A percentile compares a stretch with the other conserved stretches of the same genome.
phyloP scores from a whole-genome alignment of 2,329 filamentous ascomycete species.

The Colletotrichum tanaceti region DNA sequence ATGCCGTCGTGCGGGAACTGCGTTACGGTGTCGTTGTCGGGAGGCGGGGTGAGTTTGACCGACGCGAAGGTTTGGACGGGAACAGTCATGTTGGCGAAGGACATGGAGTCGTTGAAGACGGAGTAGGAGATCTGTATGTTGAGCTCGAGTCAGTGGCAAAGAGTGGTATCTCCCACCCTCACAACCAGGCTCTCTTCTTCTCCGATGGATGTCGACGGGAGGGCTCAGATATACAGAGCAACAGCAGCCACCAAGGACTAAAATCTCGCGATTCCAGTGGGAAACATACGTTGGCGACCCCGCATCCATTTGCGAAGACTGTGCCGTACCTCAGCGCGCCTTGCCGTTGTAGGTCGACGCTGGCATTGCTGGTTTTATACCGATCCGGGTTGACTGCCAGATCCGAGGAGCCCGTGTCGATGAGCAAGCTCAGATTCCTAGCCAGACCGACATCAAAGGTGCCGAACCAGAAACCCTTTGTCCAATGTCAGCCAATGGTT shows the following conservation, averaged over 20 bases:
- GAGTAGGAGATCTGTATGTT: not conserved
- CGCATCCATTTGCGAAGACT: not conserved
- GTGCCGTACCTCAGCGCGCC: not conserved
- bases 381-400: not conserved
- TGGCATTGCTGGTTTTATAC: not conserved
- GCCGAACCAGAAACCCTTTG: constrained; percentile 1
- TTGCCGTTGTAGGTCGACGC: not conserved
- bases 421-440: not conserved
- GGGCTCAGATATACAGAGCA: not conserved
- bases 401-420: constrained; percentile 1
- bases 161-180: too few relatives aligned
- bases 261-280: not conserved
- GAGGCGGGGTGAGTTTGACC: not conserved
- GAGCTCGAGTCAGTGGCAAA: not conserved
- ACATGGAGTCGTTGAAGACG: not conserved
- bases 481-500: not conserved
- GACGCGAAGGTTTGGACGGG: not conserved
- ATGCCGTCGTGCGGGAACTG: not conserved
- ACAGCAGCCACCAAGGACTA: too few relatives aligned
- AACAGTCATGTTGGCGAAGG: not conserved
- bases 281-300: not conserved
- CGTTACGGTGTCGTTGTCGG: not conserved
- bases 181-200: too few relatives aligned
- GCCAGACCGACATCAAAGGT: not conserved
- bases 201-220: not conserved